phyloP scores from a whole-genome alignment of 768 basidiomycete genomes.

The Dendrothele bispora region DNA sequence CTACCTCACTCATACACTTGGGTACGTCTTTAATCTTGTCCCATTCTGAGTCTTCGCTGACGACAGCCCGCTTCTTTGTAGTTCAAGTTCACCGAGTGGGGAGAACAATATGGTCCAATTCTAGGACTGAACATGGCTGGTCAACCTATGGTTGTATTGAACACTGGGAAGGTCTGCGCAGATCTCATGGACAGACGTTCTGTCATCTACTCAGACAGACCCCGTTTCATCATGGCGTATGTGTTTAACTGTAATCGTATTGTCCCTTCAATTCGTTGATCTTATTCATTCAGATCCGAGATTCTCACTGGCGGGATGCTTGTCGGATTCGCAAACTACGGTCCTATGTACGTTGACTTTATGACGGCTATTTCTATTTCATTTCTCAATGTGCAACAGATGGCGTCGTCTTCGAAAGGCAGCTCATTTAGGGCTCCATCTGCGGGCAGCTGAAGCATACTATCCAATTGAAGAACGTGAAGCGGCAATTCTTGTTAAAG shows the following conservation, averaged over 20 bases:
- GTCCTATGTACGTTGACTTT: constrained; percentile 19
- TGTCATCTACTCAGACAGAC: constrained; percentile 25
- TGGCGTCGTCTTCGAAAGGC: constrained; percentile 26
- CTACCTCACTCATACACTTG: constrained; percentile 5
- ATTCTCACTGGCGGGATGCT: constrained; percentile 26
- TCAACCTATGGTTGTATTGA: constrained; percentile 35
- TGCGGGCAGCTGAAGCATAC: constrained; percentile 14
- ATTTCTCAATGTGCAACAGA: constrained; percentile 7
- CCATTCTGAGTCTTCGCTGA: background rate
- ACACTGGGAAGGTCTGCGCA: constrained; percentile 25
- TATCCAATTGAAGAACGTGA: constrained; percentile 19
- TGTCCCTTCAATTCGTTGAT: background rate
- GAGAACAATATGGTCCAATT: constrained; percentile 24
- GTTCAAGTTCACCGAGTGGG: constrained; percentile 16
- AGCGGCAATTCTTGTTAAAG: constrained; percentile 19
- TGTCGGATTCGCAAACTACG: constrained; percentile 22
- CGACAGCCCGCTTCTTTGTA: constrained; percentile 4
- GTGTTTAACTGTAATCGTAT: background rate
- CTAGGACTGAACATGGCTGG: constrained; percentile 32
- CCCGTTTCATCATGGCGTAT: constrained; percentile 14
- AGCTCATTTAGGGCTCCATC: constrained; percentile 23
- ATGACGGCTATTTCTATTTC: constrained; percentile 13
- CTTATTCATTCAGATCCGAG: constrained; percentile 22
- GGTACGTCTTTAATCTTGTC: background rate
- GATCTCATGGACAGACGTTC: constrained; percentile 35